Evolutionary conservation across 2,329 filamentous ascomycete genomes (phyloP).

Genomic region (Falciphora oryzae): DNA sequence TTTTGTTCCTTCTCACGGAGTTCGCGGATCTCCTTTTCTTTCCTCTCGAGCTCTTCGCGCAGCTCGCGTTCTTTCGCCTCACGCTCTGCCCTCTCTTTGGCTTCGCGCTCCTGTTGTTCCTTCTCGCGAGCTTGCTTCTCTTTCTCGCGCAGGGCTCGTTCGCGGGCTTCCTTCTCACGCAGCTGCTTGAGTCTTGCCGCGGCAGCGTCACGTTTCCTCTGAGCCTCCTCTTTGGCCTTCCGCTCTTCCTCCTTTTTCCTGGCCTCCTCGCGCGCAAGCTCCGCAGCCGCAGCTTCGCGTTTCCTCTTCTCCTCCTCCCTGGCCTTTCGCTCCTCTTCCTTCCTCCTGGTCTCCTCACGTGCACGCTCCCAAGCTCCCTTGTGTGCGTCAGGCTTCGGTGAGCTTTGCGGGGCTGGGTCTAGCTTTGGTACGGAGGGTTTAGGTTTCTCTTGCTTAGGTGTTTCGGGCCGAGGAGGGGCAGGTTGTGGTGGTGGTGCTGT

Average conservation of each 20-base stretch:
- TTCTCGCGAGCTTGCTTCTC: conserved; percentile 14
- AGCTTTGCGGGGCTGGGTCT: conserved; percentile 16
- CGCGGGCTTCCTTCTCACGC: conserved; percentile 49
- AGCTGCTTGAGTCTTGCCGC: conserved; percentile 47
- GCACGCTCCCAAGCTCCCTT: conserved; percentile 62
- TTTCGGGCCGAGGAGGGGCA: conserved; percentile 8
- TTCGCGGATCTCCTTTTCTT: conserved; percentile 29
- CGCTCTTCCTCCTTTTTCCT: conserved; percentile 58
- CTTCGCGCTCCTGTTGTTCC: conserved; percentile 18
- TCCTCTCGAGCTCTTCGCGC: conserved; percentile 32
- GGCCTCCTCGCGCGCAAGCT: conserved; percentile 64
- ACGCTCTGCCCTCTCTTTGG: conserved; percentile 24
- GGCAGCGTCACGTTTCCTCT: conserved; percentile 52
- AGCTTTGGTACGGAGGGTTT: conserved; percentile 22
- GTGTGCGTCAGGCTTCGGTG: conserved; percentile 28
- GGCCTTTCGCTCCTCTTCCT: conserved; percentile 57
- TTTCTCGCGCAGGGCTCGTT: conserved; percentile 31
- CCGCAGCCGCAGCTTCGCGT: conserved; percentile 51
- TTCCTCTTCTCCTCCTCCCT: conserved; percentile 56
- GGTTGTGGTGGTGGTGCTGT: neutral
- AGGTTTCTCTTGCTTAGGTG: conserved; percentile 20
- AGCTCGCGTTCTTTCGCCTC: conserved; percentile 22
- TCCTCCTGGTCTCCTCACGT: conserved; percentile 57
- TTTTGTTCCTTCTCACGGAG: conserved; percentile 25
- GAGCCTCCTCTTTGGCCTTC: conserved; percentile 54